phyloP scores from a whole-genome alignment of 345 rosid genomes.

The Geranium brycei region DNA sequence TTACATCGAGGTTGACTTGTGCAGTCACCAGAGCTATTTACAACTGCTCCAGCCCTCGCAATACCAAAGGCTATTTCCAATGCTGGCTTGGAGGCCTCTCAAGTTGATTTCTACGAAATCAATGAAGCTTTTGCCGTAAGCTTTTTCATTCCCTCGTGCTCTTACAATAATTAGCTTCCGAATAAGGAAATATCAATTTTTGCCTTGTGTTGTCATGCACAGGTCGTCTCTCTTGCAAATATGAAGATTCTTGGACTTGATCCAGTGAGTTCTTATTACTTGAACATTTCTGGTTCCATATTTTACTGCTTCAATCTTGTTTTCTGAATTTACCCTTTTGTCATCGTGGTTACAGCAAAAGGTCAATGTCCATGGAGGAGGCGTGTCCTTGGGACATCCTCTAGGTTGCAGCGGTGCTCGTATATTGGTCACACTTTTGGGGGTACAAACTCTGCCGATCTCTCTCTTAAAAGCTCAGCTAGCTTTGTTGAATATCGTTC shows the following conservation, averaged over 20 bases:
- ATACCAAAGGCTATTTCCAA: constrained; percentile 80
- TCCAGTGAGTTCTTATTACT: constrained; percentile 40
- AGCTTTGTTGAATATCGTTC: neutral
- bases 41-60: constrained; percentile 94
- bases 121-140: constrained; percentile 97
- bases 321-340: constrained; percentile 3
- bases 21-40: constrained; percentile 89
- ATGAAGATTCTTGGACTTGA: constrained; percentile 63
- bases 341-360: constrained; percentile 48
- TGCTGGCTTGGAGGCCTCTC: constrained; percentile 72
- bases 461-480: neutral
- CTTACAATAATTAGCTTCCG: neutral
- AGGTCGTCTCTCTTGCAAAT: constrained; percentile 96
- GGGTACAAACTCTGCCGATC: constrained; percentile 25
- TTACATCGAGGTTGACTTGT: constrained; percentile 13
- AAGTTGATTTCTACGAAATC: constrained; percentile 83
- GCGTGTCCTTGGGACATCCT: constrained; percentile 93
- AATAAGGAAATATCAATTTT: constrained; percentile 1
- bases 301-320: neutral
- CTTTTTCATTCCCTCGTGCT: constrained; percentile 3
- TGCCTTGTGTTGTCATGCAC: constrained; percentile 7
- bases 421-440: constrained; percentile 81
- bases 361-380: constrained; percentile 87
- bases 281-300: too few species aligned
- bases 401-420: constrained; percentile 99